Evolutionary conservation across 192 early-diverging fungal genomes (phyloP), one percentile per base, ranked within the genome.

Genomic region (Rhizophagus prolifer): DNA sequence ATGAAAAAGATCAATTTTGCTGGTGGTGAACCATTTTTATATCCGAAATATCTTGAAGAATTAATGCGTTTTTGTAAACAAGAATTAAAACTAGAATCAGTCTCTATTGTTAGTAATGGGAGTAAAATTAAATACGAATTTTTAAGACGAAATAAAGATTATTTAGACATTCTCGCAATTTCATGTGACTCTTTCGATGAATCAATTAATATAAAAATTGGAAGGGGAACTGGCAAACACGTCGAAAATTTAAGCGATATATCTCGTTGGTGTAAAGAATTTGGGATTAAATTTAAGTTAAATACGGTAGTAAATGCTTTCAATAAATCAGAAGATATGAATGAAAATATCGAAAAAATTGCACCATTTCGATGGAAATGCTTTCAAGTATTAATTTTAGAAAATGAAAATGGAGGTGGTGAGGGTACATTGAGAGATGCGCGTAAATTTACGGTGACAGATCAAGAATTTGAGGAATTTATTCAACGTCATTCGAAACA

Each of bases 331-430:
- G 63, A 65, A 10, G 63, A 65, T 19, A 65, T 65, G 63, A 65
- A 65, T 65, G 23, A 30, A 7, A 13, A 65, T 21, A 65, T 65
- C 7, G 13, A 3, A 14, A 0, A 25, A 13, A 4, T 65, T 26
- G 16, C 12, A 13, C 63, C 63, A 5, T 65, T 65, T 65, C 63
- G 63, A 26, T 65, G 63, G 63, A 65, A 65, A 65, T 65, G 63
- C 23, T 65, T 65, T 34, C 63, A 65, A 25, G 63, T 65, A 2
- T 34, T 65, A 10, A 65, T 65, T 10, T n/a, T 65, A 26, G 23
- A n/a, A 19, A 25, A 25, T 7, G 63, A 65, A 65, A 65, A 65
- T 21, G 23, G 23, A 13, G 50, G 50, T 16, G 23, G 23, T 19
- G 31, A 65, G 1, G 31, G 31, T 65, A 28, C 63, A 21, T 65